Evolutionary conservation across 2,329 filamentous ascomycete species (phyloP).

Genomic region (Arthrobotrys entomopaga): DNA sequence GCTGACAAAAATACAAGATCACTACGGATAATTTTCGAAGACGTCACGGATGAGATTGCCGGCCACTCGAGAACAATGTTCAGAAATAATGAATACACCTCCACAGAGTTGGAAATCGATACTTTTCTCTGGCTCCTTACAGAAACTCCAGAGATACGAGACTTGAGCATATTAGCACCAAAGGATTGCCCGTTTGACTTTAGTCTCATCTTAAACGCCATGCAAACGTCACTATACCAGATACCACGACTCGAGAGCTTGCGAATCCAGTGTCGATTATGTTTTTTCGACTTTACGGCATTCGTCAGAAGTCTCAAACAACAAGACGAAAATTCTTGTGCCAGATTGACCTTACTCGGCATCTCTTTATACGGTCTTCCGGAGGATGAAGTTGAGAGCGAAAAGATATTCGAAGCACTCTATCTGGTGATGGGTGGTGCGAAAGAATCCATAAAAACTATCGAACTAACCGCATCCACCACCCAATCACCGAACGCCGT

Average conservation of each 20-base stretch:
- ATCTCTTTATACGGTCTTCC: slow-evolving; percentile 27
- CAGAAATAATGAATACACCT: slow-evolving; percentile 36
- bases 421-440: slow-evolving; percentile 19
- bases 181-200: slow-evolving; percentile 33
- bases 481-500: neutral
- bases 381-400: slow-evolving; percentile 12
- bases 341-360: slow-evolving; percentile 9
- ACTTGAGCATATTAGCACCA: slow-evolving; percentile 25
- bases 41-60: slow-evolving; percentile 15
- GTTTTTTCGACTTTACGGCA: slow-evolving; percentile 23
- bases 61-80: slow-evolving; percentile 21
- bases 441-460: slow-evolving; percentile 15
- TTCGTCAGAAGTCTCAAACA: slow-evolving; percentile 19
- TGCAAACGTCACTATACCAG: slow-evolving; percentile 15
- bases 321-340: slow-evolving; percentile 8
- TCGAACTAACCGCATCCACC: slow-evolving; percentile 9
- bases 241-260: slow-evolving; percentile 23
- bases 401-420: slow-evolving; percentile 34
- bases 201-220: slow-evolving; percentile 14
- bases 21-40: slow-evolving; percentile 32
- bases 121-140: slow-evolving; percentile 36
- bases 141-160: slow-evolving; percentile 15
- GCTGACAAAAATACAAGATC: slow-evolving; percentile 2
- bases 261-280: slow-evolving; percentile 17
- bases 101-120: slow-evolving; percentile 30